These are phyloP conservation scores for Nakazawaea ambrosiae DNA, from an alignment of 805 yeast species.

Conservation along the genomic window DNA sequence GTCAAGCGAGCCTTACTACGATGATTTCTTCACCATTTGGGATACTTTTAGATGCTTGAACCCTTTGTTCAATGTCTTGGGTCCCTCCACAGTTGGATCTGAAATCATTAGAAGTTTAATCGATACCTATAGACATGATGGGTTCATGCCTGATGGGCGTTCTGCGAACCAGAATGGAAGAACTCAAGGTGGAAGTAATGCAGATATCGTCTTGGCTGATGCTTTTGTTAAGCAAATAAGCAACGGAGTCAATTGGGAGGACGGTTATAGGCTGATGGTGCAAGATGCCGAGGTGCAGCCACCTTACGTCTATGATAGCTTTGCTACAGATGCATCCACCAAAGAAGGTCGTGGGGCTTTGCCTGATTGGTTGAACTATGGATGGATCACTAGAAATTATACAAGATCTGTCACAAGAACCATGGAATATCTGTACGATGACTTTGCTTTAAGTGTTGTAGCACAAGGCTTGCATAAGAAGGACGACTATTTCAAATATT, in stretches of 20 bases:
- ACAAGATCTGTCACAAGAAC: slow-evolving; percentile 29
- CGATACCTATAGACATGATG: slow-evolving; percentile 25
- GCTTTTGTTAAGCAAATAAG: slow-evolving; percentile 24
- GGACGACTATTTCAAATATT: slow-evolving; percentile 20
- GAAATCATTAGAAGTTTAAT: slow-evolving; percentile 24
- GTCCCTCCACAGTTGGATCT: slow-evolving; percentile 18
- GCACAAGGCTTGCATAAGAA: slow-evolving; percentile 23
- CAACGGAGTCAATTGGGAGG: slow-evolving; percentile 22
- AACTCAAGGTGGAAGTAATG: slow-evolving; percentile 31
- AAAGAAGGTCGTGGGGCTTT: slow-evolving; percentile 29
- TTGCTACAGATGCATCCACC: slow-evolving; percentile 24
- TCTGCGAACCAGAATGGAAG: slow-evolving; percentile 29
- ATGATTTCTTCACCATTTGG: slow-evolving; percentile 32
- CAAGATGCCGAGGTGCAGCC: slow-evolving; percentile 29
- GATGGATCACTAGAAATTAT: slow-evolving; percentile 25
- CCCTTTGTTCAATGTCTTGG: slow-evolving; percentile 24
- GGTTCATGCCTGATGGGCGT: slow-evolving; percentile 30
- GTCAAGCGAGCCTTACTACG: slow-evolving; percentile 22
- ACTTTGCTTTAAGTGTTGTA: slow-evolving; percentile 26
- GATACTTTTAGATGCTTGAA: slow-evolving; percentile 29
- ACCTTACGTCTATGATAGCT: slow-evolving; percentile 21
- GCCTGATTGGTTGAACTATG: slow-evolving; percentile 26
- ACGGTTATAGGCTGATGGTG: slow-evolving; percentile 25
- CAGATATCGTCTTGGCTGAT: slow-evolving; percentile 30
- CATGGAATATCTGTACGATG: slow-evolving; percentile 30